These are phyloP conservation scores for Rhizoclosmatium sp. DNA, from an alignment of 192 early-diverging fungal genomes.

Conservation along the genomic window DNA sequence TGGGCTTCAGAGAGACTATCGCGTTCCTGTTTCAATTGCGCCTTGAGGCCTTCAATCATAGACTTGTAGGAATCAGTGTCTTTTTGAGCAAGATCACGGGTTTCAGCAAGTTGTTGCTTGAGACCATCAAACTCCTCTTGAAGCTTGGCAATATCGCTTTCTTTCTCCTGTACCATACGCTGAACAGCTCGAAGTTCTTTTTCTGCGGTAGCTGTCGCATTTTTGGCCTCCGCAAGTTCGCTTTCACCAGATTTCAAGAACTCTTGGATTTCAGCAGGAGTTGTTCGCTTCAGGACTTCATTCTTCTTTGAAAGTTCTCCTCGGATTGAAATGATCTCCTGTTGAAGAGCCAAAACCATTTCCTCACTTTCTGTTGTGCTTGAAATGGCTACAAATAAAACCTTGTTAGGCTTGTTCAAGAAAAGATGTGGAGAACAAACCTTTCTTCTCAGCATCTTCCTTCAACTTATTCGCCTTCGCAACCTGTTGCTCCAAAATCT, in stretches of 20 bases:
- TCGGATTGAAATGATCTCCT: slow-evolving; percentile 35
- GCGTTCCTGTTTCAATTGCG: slow-evolving; percentile 11
- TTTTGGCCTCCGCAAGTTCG: slow-evolving; percentile 23
- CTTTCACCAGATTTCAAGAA: slow-evolving; percentile 28
- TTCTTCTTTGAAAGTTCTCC: slow-evolving; percentile 31
- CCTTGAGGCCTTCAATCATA: slow-evolving; percentile 9
- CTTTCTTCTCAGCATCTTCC: slow-evolving; percentile 32
- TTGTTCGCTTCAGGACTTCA: slow-evolving; percentile 24
- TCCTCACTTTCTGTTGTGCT: slow-evolving; percentile 33
- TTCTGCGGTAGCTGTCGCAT: slow-evolving; percentile 23
- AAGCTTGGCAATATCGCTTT: slow-evolving; percentile 11
- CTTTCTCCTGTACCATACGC: slow-evolving; percentile 25
- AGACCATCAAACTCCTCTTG: slow-evolving; percentile 22
- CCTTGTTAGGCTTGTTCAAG: neutral
- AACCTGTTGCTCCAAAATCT: slow-evolving; percentile 32
- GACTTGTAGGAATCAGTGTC: slow-evolving; percentile 13
- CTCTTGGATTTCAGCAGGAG: slow-evolving; percentile 35
- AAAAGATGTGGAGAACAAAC: neutral
- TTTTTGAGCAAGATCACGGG: neutral
- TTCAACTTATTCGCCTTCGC: slow-evolving; percentile 31
- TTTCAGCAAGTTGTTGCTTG: slow-evolving; percentile 18
- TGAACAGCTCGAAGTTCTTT: slow-evolving; percentile 30
- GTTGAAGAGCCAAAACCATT: slow-evolving; percentile 34
- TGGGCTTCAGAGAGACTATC: slow-evolving; percentile 29
- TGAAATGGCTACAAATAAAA: slow-evolving; percentile 19